Base-by-base conservation (phyloP, 106 monocot genomes). In the Allium cepa region DNA sequence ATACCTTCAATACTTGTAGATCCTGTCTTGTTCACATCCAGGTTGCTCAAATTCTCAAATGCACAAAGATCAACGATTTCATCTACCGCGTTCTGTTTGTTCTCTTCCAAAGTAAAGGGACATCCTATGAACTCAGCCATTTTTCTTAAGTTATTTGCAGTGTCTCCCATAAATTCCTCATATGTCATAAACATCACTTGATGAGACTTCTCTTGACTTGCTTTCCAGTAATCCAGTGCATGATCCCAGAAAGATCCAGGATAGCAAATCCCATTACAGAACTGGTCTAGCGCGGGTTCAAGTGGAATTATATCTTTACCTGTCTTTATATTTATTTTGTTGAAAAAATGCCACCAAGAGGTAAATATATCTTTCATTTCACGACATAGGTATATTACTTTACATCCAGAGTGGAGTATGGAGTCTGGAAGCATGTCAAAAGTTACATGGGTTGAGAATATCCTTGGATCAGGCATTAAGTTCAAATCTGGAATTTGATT, bases 301-400 rank as follows among this genome's bases (percentile, higher is more conserved):
- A 69, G 15, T 2, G 72, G 1, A 5, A 4, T 11, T 3, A 56
- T 52, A 10, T 62, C 53, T 17, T 47, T 8, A 14, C 8, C 17
- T 1, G 57, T 47, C 3, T 51, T 28, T 9, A 3, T 12, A 5
- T 70, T 76, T 1, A 70, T 11, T 17, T 56, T 70, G 51, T 62
- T 70, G 7, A 17, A 2, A 27, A 77, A 60, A 60, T 72, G 58
- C 72, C 72, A 72, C 60, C 50, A 7, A 2, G 77, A 82, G 12
- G 73, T 28, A 15, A 82, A 69, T 9, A 59, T 69, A 50, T 82
- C 82, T 60, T 82, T 78, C 8, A 75, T 74, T 1, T 78, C 53
- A 6, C 74, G 56, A 49, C 49, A 70, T 10, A 82, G 3, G 66
- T 78, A 82, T 4, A 75, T 52, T 1, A 82, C 59, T 50, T 15